phyloP scores from a whole-genome alignment of 176 grass and related monocot genomes.

The Luzula sylvatica region DNA sequence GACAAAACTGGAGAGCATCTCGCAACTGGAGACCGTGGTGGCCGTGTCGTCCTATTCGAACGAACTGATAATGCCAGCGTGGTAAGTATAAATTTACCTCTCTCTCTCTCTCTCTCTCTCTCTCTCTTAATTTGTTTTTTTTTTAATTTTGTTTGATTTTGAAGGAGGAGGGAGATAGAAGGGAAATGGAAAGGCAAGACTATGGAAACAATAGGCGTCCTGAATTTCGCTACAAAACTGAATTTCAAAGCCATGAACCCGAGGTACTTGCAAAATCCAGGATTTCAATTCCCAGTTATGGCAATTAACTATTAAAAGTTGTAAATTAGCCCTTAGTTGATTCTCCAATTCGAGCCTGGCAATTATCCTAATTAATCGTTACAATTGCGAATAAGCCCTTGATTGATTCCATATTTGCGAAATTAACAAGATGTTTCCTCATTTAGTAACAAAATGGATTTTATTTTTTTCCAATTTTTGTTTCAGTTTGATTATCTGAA shows the following conservation, averaged over 20 bases:
- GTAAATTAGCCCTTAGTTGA: neutral
- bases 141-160: slow-evolving; percentile 16
- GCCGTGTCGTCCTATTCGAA: slow-evolving; percentile 89
- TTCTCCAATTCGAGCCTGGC: neutral
- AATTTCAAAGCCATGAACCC: slow-evolving; percentile 93
- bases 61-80: slow-evolving; percentile 45
- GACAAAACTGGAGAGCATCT: slow-evolving; percentile 92
- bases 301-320: neutral
- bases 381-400: no score
- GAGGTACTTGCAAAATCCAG: slow-evolving; percentile 35
- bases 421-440: slow-evolving; percentile 5
- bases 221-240: slow-evolving; percentile 80
- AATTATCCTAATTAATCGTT: no score
- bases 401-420: no score
- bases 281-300: neutral
- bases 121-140: slow-evolving; percentile 6
- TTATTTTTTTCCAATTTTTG: neutral
- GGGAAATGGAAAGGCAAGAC: slow-evolving; percentile 84
- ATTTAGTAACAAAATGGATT: no score
- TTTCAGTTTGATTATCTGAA: slow-evolving; percentile 93
- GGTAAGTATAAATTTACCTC: slow-evolving; percentile 35
- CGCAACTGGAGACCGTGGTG: slow-evolving; percentile 85
- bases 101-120: slow-evolving; percentile 25
- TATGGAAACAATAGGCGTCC: slow-evolving; percentile 45
- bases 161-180: slow-evolving; percentile 44